Percentiles rank a stretch among this genome's conserved stretches.
These are phyloP conservation scores for Trypanosoma scelopori DNA, from an alignment of 208 protist species.

Conservation along the genomic window DNA sequence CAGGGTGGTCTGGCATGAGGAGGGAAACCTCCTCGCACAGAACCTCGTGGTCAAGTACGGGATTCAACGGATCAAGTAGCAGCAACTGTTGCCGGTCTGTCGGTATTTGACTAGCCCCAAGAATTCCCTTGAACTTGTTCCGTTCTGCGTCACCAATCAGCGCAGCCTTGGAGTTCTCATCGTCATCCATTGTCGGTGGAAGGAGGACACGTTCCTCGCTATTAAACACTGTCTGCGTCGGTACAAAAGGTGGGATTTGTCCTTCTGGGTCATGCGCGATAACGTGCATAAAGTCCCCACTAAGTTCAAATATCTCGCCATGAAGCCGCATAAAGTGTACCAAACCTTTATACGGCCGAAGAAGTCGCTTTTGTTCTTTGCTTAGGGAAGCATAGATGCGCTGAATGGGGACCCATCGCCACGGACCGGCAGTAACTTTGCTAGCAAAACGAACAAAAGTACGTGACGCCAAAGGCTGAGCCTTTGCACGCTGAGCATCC, in stretches of 20 bases:
- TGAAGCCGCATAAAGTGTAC: slow-evolving; percentile 85
- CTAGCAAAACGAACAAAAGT: neutral
- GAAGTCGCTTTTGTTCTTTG: slow-evolving; percentile 37
- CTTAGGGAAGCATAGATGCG: slow-evolving; percentile 65
- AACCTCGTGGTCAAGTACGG: slow-evolving; percentile 60
- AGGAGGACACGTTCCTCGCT: slow-evolving; percentile 73
- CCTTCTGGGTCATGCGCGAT: slow-evolving; percentile 80
- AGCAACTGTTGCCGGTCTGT: slow-evolving; percentile 59
- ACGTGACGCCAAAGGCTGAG: neutral
- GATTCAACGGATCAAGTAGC: slow-evolving; percentile 84
- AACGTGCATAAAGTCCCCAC: slow-evolving; percentile 65
- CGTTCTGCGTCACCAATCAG: slow-evolving; percentile 59
- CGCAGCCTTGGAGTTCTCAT: slow-evolving; percentile 37
- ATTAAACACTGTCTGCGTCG: slow-evolving; percentile 57
- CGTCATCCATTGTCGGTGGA: slow-evolving; percentile 61
- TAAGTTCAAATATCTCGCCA: slow-evolving; percentile 80
- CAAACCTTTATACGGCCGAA: slow-evolving; percentile 66
- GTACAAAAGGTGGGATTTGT: slow-evolving; percentile 59
- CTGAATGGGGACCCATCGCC: slow-evolving; percentile 78
- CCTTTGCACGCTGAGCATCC: neutral
- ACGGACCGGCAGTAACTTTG: slow-evolving; percentile 22
- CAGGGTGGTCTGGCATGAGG: slow-evolving; percentile 50
- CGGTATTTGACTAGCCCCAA: slow-evolving; percentile 64
- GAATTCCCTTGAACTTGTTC: slow-evolving; percentile 32
- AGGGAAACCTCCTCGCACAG: slow-evolving; percentile 74